phyloP scores from a whole-genome alignment of 2,329 filamentous ascomycete species.

The Cryphonectria parasitica region DNA sequence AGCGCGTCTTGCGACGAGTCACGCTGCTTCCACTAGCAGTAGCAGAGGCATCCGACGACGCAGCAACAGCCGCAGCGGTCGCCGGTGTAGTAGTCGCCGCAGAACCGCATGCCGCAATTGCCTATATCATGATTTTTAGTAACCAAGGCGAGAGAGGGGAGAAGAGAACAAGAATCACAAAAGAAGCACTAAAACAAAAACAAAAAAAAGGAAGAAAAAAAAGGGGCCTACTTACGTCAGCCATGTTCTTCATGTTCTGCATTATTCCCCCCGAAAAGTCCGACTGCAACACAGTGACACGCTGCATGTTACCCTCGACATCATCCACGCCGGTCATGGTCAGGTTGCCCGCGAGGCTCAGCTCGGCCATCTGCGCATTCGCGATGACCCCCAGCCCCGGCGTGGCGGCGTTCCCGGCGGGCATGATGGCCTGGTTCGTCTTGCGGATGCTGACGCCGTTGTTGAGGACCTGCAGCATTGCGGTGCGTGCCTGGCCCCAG shows the following conservation, averaged over 20 bases:
- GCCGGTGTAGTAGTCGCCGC: not conserved
- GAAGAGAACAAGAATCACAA: not conserved
- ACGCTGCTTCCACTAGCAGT: not conserved
- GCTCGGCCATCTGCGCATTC: conserved; percentile 29
- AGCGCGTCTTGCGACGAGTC: not conserved
- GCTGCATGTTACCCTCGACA: conserved; percentile 26
- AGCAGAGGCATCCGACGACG: conserved; percentile 5
- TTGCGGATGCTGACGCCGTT: conserved; percentile 33
- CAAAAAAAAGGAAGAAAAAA: not conserved
- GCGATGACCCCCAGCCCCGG: conserved; percentile 31
- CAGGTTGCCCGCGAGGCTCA: conserved; percentile 24
- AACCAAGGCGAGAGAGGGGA: not conserved
- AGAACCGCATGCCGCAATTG: conserved; percentile 15
- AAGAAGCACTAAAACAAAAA: not conserved
- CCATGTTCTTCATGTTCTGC: conserved; percentile 32
- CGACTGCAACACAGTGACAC: conserved; percentile 24
- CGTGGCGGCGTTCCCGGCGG: conserved; percentile 26
- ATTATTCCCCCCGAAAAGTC: conserved; percentile 31
- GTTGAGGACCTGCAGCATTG: conserved; percentile 32
- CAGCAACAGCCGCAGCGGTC: conserved; percentile 7
- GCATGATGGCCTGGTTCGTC: conserved; percentile 32
- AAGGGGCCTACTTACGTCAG: conserved; percentile 20
- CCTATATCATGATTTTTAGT: not conserved
- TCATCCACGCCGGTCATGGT: conserved; percentile 22
- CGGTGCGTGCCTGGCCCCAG: conserved; percentile 29